These are phyloP conservation scores for Massarina eburnea DNA, from an alignment of 2,329 filamentous ascomycete species.

Conservation along the genomic window DNA sequence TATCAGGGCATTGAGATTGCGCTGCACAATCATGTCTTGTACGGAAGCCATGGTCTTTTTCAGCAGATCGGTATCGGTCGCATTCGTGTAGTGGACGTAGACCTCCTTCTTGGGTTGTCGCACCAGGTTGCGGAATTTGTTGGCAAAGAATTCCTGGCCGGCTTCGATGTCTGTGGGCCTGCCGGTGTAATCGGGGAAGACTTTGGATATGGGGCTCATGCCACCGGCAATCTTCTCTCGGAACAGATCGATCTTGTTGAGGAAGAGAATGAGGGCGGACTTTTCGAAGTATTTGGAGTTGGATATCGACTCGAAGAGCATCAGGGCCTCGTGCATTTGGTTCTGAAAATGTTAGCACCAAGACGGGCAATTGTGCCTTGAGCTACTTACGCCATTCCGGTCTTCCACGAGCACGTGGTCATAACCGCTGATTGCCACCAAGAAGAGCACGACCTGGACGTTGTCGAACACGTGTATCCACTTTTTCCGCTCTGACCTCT, in stretches of 20 bases:
- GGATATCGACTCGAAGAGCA: slow-evolving; percentile 56
- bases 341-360: slow-evolving; percentile 42
- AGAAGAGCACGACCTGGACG: slow-evolving; percentile 86
- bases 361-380: background rate
- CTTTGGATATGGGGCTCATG: slow-evolving; percentile 50
- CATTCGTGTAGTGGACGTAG: slow-evolving; percentile 56
- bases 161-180: slow-evolving; percentile 49
- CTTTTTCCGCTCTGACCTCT: slow-evolving; percentile 92
- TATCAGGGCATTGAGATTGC: slow-evolving; percentile 54
- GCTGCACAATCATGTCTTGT: slow-evolving; percentile 57
- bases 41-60: slow-evolving; percentile 57
- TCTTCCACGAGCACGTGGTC: slow-evolving; percentile 96
- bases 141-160: slow-evolving; percentile 53
- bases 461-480: slow-evolving; percentile 98
- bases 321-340: slow-evolving; percentile 58
- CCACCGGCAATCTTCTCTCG: slow-evolving; percentile 51
- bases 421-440: slow-evolving; percentile 94
- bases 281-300: slow-evolving; percentile 57
- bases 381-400: slow-evolving; percentile 80
- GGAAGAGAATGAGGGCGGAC: slow-evolving; percentile 54
- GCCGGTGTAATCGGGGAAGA: slow-evolving; percentile 54
- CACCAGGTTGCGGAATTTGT: slow-evolving; percentile 55
- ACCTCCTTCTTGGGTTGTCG: slow-evolving; percentile 54
- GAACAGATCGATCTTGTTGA: slow-evolving; percentile 58
- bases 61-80: slow-evolving; percentile 58